Evolutionary conservation across 1,139 yeast genomes (phyloP).

Genomic region (Suhomyces terraborum): DNA sequence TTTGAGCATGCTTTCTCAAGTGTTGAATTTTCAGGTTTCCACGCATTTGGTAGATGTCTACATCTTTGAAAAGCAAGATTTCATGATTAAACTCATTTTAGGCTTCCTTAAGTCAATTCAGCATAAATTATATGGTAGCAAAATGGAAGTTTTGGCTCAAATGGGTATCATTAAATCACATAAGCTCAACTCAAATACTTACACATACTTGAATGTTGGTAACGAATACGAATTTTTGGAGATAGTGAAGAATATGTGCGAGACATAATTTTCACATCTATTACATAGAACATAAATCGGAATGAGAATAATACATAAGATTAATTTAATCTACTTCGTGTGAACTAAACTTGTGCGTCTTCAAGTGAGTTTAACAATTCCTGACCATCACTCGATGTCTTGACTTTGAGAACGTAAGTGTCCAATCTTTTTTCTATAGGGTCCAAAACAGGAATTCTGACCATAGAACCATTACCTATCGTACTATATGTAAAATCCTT

Average conservation of each 20-base stretch:
- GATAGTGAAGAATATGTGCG: conserved; percentile 31
- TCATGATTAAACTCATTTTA: conserved; percentile 48
- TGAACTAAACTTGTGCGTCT: conserved; percentile 22
- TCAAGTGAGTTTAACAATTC: conserved; percentile 59
- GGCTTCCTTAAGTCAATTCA: conserved; percentile 51
- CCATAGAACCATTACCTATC: conserved; percentile 59
- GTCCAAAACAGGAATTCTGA: conserved; percentile 60
- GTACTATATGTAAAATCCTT: conserved; percentile 56
- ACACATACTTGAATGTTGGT: conserved; percentile 48
- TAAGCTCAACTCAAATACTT: conserved; percentile 15
- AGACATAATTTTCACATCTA: conserved; percentile 3
- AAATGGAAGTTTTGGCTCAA: conserved; percentile 43
- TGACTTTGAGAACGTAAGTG: conserved; percentile 72
- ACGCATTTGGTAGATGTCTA: conserved; percentile 52
- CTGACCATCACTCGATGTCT: conserved; percentile 65
- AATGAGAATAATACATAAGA: neutral
- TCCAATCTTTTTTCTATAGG: conserved; percentile 40
- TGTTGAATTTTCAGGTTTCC: conserved; percentile 30
- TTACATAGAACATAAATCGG: too few species aligned
- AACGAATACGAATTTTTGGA: conserved; percentile 51
- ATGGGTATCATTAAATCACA: conserved; percentile 28
- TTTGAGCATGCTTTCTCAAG: conserved; percentile 24
- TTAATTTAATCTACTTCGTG: neutral
- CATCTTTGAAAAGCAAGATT: conserved; percentile 56
- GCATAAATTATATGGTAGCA: conserved; percentile 54